phyloP scores from a whole-genome alignment of 768 basidiomycete species.

The Leccinellum albellum region DNA sequence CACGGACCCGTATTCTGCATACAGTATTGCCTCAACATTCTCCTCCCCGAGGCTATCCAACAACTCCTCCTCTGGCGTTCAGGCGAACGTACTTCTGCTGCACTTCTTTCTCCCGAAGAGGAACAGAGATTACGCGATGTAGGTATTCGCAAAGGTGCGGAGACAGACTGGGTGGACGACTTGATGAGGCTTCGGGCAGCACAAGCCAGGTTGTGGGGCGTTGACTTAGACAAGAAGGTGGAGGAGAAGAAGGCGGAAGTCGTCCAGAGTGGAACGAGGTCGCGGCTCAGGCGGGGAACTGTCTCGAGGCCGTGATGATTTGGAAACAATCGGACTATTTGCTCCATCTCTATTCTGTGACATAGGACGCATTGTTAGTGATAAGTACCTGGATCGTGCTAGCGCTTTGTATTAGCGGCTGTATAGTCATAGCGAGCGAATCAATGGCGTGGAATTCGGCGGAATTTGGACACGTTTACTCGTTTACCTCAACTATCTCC shows the following conservation, averaged over 20 bases:
- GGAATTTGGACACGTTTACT: too few species aligned
- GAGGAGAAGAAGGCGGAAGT: conserved; percentile 17
- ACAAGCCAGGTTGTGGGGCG: conserved; percentile 37
- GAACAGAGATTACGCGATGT: conserved; percentile 53
- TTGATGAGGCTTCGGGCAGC: conserved; percentile 40
- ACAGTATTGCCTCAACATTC: conserved; percentile 69
- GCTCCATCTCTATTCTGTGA: conserved; percentile 6
- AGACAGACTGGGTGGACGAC: conserved; percentile 71
- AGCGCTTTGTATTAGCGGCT: neutral
- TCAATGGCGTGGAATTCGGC: neutral
- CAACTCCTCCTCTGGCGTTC: conserved; percentile 74
- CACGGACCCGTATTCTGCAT: neutral
- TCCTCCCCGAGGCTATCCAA: conserved; percentile 66
- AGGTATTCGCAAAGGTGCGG: conserved; percentile 44
- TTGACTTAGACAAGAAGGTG: conserved; percentile 25
- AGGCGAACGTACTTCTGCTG: conserved; percentile 49
- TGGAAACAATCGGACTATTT: neutral
- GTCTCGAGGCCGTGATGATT: conserved; percentile 15
- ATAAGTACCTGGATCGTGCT: neutral
- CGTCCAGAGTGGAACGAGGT: conserved; percentile 26
- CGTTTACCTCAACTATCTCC: neutral
- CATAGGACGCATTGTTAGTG: neutral
- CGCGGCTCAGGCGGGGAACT: conserved; percentile 25
- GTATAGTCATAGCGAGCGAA: neutral
- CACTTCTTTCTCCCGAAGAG: conserved; percentile 48